Base-by-base conservation (phyloP, 352 stramenopile genomes). In the Pythium apleroticum region DNA sequence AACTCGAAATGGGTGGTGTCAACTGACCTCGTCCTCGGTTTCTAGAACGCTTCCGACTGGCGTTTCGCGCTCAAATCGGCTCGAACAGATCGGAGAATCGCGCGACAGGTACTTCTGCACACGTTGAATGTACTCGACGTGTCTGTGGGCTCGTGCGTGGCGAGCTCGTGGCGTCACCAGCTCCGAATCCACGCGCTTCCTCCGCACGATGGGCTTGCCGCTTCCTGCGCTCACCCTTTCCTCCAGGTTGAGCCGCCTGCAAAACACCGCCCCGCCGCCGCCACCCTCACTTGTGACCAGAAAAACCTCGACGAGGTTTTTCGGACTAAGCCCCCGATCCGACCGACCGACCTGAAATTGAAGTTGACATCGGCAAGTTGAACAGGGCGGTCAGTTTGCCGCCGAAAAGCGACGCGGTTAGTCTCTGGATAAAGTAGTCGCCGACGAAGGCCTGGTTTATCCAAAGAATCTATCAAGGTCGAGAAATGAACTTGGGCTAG, bases 221-320 rank as follows among this genome's bases (percentile, higher is more conserved):
- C 41, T 49, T 49, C 41, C 41, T 5, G 14, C 14, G 41, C 20
- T 49, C 41, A 49, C 41, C 41, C 9, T 49, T 49, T 46, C 39
- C 39, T 19, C 39, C 39, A 15, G 19, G 39, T 19, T 20, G 37
- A 37, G 31, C 35, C 41, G 17, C 41, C 41, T 49, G 41, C 58
- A 66, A 69, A 60, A 68, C 52, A 50, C 55, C 31, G 31, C 31
- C 31, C 60, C 53, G 61, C 61, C 61, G 46, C 60, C 58, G 24
- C 31, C 31, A 60, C 52, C 52, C 33, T 50, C 54, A 63, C 48
- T 60, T 56, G 30, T 15, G 22, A 25, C 52, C 12, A 56, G 56
- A 65, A 70, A 70, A 70, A 70, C 63, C 63, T 70, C 19, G 27
- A 6, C 19, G 20, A 53, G 55, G 55, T 62, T 62, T 62, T 62